Evolutionary conservation across 2,329 filamentous ascomycete genomes (phyloP).

Genomic region (Penicillium sp.): DNA sequence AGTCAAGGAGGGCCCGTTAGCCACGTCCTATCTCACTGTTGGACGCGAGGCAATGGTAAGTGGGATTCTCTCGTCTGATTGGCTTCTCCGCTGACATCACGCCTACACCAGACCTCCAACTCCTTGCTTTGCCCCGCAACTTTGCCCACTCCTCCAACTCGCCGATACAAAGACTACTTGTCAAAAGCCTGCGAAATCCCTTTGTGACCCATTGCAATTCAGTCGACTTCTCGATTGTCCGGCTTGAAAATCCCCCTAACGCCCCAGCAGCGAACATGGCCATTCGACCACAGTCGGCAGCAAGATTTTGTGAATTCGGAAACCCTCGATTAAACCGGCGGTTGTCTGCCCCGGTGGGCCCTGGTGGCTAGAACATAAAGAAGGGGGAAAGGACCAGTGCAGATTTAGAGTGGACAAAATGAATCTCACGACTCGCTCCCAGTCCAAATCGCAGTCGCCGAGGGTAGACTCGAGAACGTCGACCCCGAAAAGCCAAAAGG

Average conservation of each 20-base stretch:
- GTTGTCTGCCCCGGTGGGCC: conserved; percentile 14
- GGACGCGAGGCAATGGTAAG: background rate
- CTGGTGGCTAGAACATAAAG: conserved; percentile 22
- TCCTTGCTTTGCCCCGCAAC: conserved; percentile 11
- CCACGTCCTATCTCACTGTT: background rate
- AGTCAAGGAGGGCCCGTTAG: background rate
- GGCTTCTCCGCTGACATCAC: conserved; percentile 9
- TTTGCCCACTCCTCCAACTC: conserved; percentile 1
- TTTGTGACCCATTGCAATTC: background rate
- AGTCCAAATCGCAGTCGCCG: conserved; percentile 18
- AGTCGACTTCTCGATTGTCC: background rate
- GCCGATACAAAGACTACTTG: conserved; percentile 4
- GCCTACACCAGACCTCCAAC: conserved; percentile 7
- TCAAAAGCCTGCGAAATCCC: background rate
- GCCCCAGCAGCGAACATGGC: conserved; percentile 25
- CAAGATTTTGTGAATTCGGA: conserved; percentile 21
- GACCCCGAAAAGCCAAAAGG: conserved; percentile 23
- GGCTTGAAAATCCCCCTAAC: background rate
- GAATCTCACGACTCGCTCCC: conserved; percentile 22
- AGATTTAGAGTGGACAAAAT: conserved; percentile 15
- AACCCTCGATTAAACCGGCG: conserved; percentile 13
- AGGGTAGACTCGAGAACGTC: conserved; percentile 11
- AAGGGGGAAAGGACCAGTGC: background rate
- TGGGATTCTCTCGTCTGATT: background rate
- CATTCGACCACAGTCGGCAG: conserved; percentile 20